Evolutionary conservation across 1,139 yeast species (phyloP).

Genomic region (Barnettozyma hawaiiensis): DNA sequence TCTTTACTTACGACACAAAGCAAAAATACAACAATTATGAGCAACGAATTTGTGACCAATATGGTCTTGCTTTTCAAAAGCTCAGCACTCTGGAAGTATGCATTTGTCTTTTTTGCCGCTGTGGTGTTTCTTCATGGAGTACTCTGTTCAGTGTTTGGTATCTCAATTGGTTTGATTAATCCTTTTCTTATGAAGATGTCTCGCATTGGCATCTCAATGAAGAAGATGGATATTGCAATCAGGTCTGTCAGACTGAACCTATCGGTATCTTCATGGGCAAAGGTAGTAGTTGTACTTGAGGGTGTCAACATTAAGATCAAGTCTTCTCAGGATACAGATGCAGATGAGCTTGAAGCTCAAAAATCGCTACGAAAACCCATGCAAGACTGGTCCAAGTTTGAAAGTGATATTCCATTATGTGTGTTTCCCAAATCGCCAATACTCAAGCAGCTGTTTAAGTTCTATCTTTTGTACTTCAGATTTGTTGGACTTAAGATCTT

Average conservation of each 20-base stretch:
- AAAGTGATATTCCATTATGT: constrained; percentile 24
- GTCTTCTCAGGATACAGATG: background rate
- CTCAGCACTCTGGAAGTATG: background rate
- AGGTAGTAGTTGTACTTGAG: constrained; percentile 17
- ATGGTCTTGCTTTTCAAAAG: background rate
- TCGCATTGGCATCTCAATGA: constrained; percentile 12
- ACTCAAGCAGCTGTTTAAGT: constrained; percentile 15
- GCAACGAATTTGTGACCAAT: background rate
- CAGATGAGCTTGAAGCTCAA: background rate
- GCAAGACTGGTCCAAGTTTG: constrained; percentile 14
- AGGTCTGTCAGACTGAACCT: constrained; percentile 18
- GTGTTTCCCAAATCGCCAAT: constrained; percentile 20
- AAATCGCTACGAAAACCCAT: background rate
- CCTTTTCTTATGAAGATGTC: constrained; percentile 23
- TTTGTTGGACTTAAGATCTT: constrained; percentile 20
- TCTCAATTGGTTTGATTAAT: constrained; percentile 26
- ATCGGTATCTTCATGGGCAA: constrained; percentile 16
- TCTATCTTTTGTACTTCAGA: constrained; percentile 21
- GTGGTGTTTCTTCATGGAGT: constrained; percentile 5
- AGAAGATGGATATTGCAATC: constrained; percentile 12
- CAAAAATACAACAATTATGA: background rate
- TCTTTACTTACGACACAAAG: background rate
- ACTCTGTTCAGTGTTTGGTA: constrained; percentile 19
- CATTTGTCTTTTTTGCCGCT: background rate
- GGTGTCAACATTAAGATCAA: constrained; percentile 11